Conservation (phyloP, 768 basidiomycete species). For the Trametes elegans region DNA sequence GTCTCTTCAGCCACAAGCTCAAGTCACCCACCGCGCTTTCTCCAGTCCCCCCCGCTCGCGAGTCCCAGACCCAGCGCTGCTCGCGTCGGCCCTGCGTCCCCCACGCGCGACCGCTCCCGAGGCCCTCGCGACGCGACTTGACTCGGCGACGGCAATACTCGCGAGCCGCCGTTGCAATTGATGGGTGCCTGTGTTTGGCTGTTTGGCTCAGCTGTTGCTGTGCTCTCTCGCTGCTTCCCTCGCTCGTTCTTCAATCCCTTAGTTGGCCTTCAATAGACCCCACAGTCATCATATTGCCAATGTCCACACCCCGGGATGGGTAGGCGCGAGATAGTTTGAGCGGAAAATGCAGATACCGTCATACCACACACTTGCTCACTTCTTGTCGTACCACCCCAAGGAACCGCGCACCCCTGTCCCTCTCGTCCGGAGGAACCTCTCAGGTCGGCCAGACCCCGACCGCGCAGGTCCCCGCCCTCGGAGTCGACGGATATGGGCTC, state of each 20-base stretch:
- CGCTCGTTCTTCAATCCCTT: neutral
- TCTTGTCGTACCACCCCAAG: neutral
- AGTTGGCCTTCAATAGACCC: neutral
- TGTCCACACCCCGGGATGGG: too few relatives aligned
- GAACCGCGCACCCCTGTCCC: neutral
- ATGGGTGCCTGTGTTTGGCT: neutral
- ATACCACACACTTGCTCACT: neutral
- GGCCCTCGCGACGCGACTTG: neutral
- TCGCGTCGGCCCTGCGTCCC: neutral
- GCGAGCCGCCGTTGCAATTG: neutral
- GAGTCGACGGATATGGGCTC: neutral
- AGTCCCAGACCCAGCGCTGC: too few relatives aligned
- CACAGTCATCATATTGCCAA: too few relatives aligned
- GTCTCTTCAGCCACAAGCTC: neutral
- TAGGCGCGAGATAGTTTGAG: neutral
- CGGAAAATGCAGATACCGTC: neutral
- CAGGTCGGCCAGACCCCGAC: neutral
- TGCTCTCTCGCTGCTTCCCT: neutral
- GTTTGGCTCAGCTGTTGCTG: too few relatives aligned
- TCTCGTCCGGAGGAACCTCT: neutral
- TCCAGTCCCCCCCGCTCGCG: too few relatives aligned
- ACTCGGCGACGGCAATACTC: neutral
- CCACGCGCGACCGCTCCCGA: neutral
- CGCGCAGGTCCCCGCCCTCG: neutral
- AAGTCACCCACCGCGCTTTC: too few relatives aligned